Percentiles rank a stretch among this genome's conserved stretches.
Evolutionary conservation across 371 early-diverging fungal genomes (phyloP).

Genomic region (Apophysomyces ossiformis): DNA sequence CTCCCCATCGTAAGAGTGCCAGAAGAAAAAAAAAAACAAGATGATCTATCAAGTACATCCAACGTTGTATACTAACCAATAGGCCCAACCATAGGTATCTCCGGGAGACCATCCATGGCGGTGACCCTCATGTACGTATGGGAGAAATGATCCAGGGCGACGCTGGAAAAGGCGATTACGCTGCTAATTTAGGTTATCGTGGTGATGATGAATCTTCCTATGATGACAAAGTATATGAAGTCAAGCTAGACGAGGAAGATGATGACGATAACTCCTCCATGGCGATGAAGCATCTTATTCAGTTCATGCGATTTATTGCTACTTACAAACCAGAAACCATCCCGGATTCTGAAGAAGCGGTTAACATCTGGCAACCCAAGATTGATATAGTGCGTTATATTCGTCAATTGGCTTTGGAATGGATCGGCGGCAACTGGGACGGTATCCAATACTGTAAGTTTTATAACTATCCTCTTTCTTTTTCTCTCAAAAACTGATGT

Average conservation of each 20-base stretch:
- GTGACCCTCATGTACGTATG: slow-evolving; percentile 16
- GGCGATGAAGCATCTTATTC: slow-evolving; percentile 31
- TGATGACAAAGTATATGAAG: slow-evolving; percentile 27
- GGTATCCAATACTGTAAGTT: slow-evolving; percentile 30
- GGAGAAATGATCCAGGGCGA: slow-evolving; percentile 46
- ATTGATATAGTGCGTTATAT: slow-evolving; percentile 29
- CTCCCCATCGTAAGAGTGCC: slow-evolving; percentile 19
- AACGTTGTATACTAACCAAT: not conserved
- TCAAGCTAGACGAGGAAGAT: slow-evolving; percentile 17
- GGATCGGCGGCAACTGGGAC: slow-evolving; percentile 44
- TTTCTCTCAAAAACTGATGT: not conserved
- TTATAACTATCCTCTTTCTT: not conserved
- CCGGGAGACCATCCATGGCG: slow-evolving; percentile 41
- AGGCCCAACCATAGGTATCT: slow-evolving; percentile 26
- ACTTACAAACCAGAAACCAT: slow-evolving; percentile 16
- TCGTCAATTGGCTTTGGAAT: slow-evolving; percentile 50
- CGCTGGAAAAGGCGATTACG: slow-evolving; percentile 32
- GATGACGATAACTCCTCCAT: slow-evolving; percentile 15
- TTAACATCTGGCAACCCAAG: slow-evolving; percentile 15
- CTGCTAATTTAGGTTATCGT: slow-evolving; percentile 36
- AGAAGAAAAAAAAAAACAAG: not conserved
- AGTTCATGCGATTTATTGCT: slow-evolving; percentile 34
- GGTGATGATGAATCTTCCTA: slow-evolving; percentile 32
- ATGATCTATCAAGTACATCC: not conserved
- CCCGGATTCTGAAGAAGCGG: slow-evolving; percentile 9